Base-by-base conservation (phyloP, 352 stramenopile genomes). In the Phytopythium montanum region DNA sequence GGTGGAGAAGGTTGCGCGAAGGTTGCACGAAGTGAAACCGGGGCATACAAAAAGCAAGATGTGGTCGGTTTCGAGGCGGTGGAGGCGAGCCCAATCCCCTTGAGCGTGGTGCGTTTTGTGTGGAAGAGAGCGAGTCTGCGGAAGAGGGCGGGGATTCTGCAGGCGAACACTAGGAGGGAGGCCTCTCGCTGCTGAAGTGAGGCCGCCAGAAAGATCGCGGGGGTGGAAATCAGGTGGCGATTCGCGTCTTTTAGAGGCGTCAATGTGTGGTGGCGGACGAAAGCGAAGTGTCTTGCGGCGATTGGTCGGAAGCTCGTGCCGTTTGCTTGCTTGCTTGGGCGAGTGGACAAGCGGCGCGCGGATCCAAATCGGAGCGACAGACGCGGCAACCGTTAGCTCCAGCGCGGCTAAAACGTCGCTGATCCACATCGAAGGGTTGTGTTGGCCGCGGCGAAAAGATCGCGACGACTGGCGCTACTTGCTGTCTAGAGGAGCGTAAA, bases 1-100 rank as follows among this genome's bases (percentile, higher is more conserved):
- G 3, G n/a, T n/a, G 31, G 31, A 9, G 19, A 9, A 49, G 33
- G 60, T 66, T 38, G 53, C 54, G 54, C 60, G 61, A 62, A 66
- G 49, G 61, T 66, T 14, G 45, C 45, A 26, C 52, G 50, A 60
- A 42, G 34, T 1, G 33, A 6, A 8, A 12, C 9, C 8, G 6
- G 9, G 9, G 9, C 9, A 54, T 38, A 54, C 28, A 38, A 41
- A 38, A 25, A 0, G 12, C 59, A 25, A 38, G 31, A 44, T 46
- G 19, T 25, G 28, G 50, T 39, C 23, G 16, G 14, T 44, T 44
- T 44, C 38, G n/a, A 44, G 48, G 49, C 56, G 31, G n/a, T n/a
- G n/a, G n/a, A n/a, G n/a, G n/a, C 23, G 41, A 54, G 13, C 21
- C 21, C 54, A 4, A 36, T 16, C 38, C 29, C 26, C 23, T 34